Conservation (phyloP, 768 basidiomycete genomes). For the Strobilomyces confusus region DNA sequence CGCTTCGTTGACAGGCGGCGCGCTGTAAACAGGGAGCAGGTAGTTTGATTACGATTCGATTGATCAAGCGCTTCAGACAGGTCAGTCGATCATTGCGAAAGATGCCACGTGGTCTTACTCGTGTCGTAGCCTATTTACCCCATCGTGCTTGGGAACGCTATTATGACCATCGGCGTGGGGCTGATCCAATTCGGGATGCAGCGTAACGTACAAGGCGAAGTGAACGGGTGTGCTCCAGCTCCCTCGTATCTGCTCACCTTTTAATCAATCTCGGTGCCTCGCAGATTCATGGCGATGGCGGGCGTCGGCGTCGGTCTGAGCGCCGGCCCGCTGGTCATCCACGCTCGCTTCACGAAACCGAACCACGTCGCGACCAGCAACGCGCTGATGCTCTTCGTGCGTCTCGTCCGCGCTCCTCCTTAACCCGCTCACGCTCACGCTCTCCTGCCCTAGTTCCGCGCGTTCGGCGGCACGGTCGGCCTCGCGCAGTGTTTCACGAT, state of each 20-base stretch:
- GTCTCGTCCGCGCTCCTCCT: conserved; percentile 10
- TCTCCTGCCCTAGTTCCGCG: conserved; percentile 35
- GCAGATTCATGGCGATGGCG: conserved; percentile 42
- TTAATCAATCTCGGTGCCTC: background rate
- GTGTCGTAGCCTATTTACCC: conserved; percentile 37
- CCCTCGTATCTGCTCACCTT: background rate
- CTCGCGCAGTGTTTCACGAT: conserved; percentile 52
- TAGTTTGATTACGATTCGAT: conserved; percentile 28
- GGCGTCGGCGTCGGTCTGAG: conserved; percentile 43
- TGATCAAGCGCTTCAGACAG: conserved; percentile 37
- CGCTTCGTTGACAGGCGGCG: background rate
- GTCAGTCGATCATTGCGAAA: conserved; percentile 14
- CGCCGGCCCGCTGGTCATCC: conserved; percentile 38
- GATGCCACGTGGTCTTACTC: background rate
- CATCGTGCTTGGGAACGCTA: conserved; percentile 35
- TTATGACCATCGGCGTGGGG: conserved; percentile 41
- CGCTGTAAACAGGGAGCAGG: conserved; percentile 35
- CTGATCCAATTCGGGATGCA: conserved; percentile 41
- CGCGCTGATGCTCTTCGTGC: conserved; percentile 42
- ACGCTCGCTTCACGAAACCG: conserved; percentile 44
- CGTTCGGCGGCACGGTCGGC: conserved; percentile 50
- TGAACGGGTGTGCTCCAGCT: conserved; percentile 32
- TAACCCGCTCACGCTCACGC: background rate
- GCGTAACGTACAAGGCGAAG: conserved; percentile 28
- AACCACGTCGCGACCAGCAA: conserved; percentile 41